Base-by-base conservation (phyloP, 169 alveolate species). In the Plasmodium gallinaceum region DNA sequence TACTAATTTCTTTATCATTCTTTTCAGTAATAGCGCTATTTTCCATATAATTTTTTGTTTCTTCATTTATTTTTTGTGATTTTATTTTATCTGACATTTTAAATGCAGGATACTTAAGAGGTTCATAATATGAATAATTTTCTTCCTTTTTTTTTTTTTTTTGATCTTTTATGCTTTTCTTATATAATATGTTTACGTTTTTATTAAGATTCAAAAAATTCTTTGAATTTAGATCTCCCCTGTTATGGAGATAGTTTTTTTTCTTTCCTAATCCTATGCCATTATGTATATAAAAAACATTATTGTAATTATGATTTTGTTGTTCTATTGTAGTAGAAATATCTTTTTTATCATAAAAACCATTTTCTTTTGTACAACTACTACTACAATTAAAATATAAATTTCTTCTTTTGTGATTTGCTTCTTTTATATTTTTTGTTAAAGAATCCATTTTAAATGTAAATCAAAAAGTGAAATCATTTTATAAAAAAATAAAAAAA, bases 31-130 rank as follows among this genome's bases (percentile, higher is more conserved):
- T 1, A 32, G 6, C 4, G 39, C 4, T 32, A 32, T 32, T 32
- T 4, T 32, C 39, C 39, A 4, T 32, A 32, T 2, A 32, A 32
- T 32, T 18, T 7, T 51, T 20, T 20, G n/a, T 70, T 51, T 12
- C 7, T 9, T 14, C 46, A 5, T 54, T 14, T 14, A 22, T 14
- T 45, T 32, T 52, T 73, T 61, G 60, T 52, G 22, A 9, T 52
- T 42, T 73, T n/a, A 32, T 9, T 43, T 64, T 73, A 16, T 73
- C 87, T 10, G 87, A 58, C 48, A 73, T 73, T 61, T 54, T 73
- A 73, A 73, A 73, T 26, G 87, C 87, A 39, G 87, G 87, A 73
- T 73, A 73, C n/a, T 60, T 73, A 20, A 73, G 54, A 14, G 87
- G 87, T 57, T 73, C 87, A 64, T 73, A 73, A 73, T 52, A 73